Evolutionary conservation across 225 moss, liverwort and hornwort genomes (phyloP).

Genomic region (Anthoceros angustus): DNA sequence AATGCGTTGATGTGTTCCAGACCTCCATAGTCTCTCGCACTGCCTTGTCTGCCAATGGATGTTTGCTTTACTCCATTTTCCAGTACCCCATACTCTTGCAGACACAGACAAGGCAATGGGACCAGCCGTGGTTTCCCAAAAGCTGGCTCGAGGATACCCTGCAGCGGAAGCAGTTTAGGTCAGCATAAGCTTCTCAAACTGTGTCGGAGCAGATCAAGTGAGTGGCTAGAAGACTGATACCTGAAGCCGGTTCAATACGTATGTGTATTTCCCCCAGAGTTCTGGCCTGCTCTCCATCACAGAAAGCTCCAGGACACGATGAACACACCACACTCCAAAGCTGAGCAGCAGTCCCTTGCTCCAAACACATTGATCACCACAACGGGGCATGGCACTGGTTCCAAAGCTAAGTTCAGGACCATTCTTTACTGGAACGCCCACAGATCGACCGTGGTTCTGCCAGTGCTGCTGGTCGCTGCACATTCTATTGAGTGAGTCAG

Average conservation of each 20-base stretch:
- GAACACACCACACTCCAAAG: constrained; percentile 93
- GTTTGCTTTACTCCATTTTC: constrained; percentile 27
- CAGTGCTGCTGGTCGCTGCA: constrained; percentile 10
- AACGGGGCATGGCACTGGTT: constrained; percentile 16
- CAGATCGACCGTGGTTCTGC: constrained; percentile 27
- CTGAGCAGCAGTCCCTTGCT: constrained; percentile 46
- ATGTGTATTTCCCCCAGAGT: constrained; percentile 89
- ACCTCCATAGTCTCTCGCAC: constrained; percentile 23
- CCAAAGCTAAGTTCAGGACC: constrained; percentile 15
- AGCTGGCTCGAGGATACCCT: constrained; percentile 84
- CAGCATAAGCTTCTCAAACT: neutral
- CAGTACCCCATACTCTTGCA: constrained; percentile 23
- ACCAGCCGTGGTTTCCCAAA: constrained; percentile 61
- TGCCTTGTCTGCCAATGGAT: constrained; percentile 19
- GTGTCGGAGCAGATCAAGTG: neutral
- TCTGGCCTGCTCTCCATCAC: constrained; percentile 92
- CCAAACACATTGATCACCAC: constrained; percentile 65
- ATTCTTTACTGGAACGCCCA: constrained; percentile 14
- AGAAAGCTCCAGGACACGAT: constrained; percentile 64
- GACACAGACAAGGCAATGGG: constrained; percentile 38
- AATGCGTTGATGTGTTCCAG: constrained; percentile 23
- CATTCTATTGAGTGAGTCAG: constrained; percentile 7
- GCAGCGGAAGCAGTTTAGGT: constrained; percentile 7
- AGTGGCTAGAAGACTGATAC: constrained; percentile 13
- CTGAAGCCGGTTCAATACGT: constrained; percentile 82